A percentile compares a stretch with the other conserved stretches of the same genome.
Evolutionary conservation across 1,284 basidiomycete genomes (phyloP).

Genomic region (Tylopilus sp.): DNA sequence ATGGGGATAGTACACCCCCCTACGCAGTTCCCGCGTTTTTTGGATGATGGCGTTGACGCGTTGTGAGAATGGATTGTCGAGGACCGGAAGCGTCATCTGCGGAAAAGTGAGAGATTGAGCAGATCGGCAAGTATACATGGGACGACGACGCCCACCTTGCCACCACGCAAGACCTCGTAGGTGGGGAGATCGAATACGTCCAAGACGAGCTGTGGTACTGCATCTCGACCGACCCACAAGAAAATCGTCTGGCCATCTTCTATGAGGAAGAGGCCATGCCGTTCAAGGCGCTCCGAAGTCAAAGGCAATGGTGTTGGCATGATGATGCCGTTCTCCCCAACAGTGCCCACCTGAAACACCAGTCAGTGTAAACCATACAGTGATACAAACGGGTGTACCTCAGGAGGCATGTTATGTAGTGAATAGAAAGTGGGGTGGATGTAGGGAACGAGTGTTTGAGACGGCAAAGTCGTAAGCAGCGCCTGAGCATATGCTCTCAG

Average conservation of each 20-base stretch:
- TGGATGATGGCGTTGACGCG: conserved; percentile 91
- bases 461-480: conserved; percentile 87
- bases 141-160: conserved; percentile 62
- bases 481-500: conserved; percentile 94
- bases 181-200: conserved; percentile 92
- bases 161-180: conserved; percentile 86
- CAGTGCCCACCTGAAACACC: conserved; percentile 63
- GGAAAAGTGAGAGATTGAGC: not conserved
- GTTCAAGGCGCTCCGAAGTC: conserved; percentile 89
- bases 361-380: conserved; percentile 11
- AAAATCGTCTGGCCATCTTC: conserved; percentile 98
- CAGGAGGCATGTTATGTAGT: conserved; percentile 93
- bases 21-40: conserved; percentile 86
- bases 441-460: conserved; percentile 89
- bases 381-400: conserved; percentile 47
- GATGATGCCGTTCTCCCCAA: conserved; percentile 78
- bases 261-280: conserved; percentile 95
- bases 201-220: conserved; percentile 89
- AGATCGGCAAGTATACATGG: conserved; percentile 5
- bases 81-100: conserved; percentile 78
- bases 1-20: conserved; percentile 91
- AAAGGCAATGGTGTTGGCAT: conserved; percentile 87
- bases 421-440: conserved; percentile 95
- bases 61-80: conserved; percentile 93
- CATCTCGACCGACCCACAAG: conserved; percentile 96